Evolutionary conservation across 2,329 filamentous ascomycete species (phyloP).

Genomic region (Aspergillus oerlinghausenensis): DNA sequence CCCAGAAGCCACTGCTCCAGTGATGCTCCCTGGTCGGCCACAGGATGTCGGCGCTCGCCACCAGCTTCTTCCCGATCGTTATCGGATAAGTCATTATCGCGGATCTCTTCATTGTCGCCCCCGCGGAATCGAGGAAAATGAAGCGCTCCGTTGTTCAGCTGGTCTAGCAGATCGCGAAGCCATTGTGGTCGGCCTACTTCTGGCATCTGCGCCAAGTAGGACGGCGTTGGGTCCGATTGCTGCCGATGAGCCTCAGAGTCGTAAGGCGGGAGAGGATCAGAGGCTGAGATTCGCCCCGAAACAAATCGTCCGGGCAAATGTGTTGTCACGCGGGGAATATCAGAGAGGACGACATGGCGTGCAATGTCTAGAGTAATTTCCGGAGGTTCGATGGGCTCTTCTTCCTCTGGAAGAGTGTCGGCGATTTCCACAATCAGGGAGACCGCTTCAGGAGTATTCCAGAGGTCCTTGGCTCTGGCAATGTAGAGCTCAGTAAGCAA

Average conservation of each 20-base stretch:
- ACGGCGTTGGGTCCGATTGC: conserved; percentile 31
- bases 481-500: conserved; percentile 74
- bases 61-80: conserved; percentile 11
- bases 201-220: conserved; percentile 28
- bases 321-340: conserved; percentile 65
- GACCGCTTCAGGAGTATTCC: conserved; percentile 72
- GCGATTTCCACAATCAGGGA: conserved; percentile 66
- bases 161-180: conserved; percentile 33
- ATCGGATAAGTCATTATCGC: conserved; percentile 3
- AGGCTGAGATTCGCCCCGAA: conserved; percentile 63
- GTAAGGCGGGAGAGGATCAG: conserved; percentile 74
- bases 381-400: conserved; percentile 42
- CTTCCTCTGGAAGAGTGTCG: conserved; percentile 45
- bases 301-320: conserved; percentile 65
- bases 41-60: conserved; percentile 16
- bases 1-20: conserved; percentile 32
- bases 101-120: conserved; percentile 15
- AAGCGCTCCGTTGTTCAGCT: conserved; percentile 30
- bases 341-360: conserved; percentile 73
- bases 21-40: conserved; percentile 23
- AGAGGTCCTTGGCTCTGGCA: conserved; percentile 71
- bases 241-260: conserved; percentile 38
- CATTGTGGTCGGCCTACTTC: conserved; percentile 30
- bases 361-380: conserved; percentile 57
- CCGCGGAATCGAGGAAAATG: conserved; percentile 21